Evolutionary conservation across 306 rosid species (phyloP).

Genomic region (Cyclanthera cordifolia): DNA sequence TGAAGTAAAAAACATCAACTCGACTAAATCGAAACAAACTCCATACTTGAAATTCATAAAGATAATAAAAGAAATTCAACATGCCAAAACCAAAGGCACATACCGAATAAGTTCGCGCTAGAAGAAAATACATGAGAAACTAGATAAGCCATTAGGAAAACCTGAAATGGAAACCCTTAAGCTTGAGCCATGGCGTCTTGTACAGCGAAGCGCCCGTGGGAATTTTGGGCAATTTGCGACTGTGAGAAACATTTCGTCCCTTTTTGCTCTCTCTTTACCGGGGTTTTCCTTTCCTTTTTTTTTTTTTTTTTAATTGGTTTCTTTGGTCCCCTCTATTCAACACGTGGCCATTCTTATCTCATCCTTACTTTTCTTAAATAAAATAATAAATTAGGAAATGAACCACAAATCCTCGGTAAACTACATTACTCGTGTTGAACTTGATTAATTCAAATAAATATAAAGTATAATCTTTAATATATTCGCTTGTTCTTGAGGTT

Average conservation of each 20-base stretch:
- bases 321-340: no score
- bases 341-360: no score
- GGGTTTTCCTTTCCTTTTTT: no score
- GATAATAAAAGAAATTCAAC: not conserved
- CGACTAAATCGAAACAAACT: not conserved
- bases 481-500: no score
- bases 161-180: conserved; percentile 10
- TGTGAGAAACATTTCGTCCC: not conserved
- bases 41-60: not conserved
- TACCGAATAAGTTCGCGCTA: not conserved
- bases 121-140: not conserved
- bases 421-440: no score
- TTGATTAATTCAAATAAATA: no score
- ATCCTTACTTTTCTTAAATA: no score
- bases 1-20: not conserved
- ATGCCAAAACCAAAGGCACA: not conserved
- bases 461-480: no score
- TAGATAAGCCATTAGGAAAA: not conserved
- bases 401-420: no score
- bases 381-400: no score
- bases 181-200: conserved; percentile 3
- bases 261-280: no score
- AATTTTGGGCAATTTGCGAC: conserved; percentile 7
- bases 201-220: not conserved
- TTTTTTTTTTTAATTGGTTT: no score